Base-by-base conservation (phyloP, 2,329 filamentous ascomycete species). In the Whalleya microplaca region DNA sequence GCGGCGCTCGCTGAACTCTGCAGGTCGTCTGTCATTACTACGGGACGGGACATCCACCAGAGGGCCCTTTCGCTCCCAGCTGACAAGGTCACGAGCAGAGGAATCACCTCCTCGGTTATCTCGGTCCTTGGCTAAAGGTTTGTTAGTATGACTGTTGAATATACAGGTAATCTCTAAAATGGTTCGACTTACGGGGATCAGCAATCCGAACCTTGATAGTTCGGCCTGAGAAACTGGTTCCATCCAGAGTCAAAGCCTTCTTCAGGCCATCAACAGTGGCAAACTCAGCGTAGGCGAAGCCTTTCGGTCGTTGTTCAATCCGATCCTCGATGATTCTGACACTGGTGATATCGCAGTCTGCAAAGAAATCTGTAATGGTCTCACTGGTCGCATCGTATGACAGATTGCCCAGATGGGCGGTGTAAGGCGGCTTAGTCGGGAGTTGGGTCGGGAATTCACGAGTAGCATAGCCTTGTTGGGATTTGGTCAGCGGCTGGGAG, bases 251-350 rank as follows among this genome's bases (percentile, higher is more conserved):
- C 63, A 99, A 84, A 54, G 95, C 95, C 77, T 92, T 89, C 81
- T 96, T 96, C 70, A 99, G 80, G 57, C 94, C 94, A 48, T 98
- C 94, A 44, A 95, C 79, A 49, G 86, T 88, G 64, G 83, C 86
- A 70, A 99, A 99, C 75, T 99, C 95, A 64, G 96, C 94, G 74
- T 99, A 99, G 60, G 94, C 95, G 70, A 99, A 99, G 47, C 95
- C 95, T 81, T 99, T 99, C 64, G 95, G 95, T 71, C 93, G 92
- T 75, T 89, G 87, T 72, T 95, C 90, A 74, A 96, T 83, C 72
- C 94, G 95, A 77, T 99, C 96, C 79, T 97, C 94, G 63, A 99
- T 96, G 69, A 99, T 92, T 69, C 95, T 91, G 64, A 99, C 92
- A 72, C 87, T 97, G 64, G 90, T 90, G 67, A 97, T 88, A 63